A percentile compares a stretch with the other conserved stretches of the same genome.
These are phyloP conservation scores for Talaromyces verruculosus DNA, from an alignment of 2,329 filamentous ascomycete genomes.

Conservation along the genomic window DNA sequence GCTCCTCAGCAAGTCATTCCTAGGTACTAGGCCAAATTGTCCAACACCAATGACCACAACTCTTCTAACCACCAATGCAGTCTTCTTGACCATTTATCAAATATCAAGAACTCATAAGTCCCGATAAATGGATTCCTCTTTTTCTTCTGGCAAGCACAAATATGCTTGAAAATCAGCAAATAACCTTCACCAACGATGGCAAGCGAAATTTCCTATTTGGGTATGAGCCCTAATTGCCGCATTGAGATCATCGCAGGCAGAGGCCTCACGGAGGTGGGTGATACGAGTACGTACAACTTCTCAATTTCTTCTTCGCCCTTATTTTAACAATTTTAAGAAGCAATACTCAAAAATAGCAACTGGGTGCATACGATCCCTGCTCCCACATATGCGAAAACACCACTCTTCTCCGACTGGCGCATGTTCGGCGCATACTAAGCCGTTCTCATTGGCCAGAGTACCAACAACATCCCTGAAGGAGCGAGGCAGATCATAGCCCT, in stretches of 20 bases:
- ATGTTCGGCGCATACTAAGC: conserved; percentile 4
- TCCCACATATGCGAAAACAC: neutral
- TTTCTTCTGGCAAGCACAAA: neutral
- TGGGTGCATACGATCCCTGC: conserved; percentile 5
- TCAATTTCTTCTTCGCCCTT: neutral
- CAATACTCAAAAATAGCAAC: neutral
- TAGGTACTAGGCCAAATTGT: neutral
- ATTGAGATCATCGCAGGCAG: neutral
- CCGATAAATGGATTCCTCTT: too few species aligned
- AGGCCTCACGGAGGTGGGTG: neutral
- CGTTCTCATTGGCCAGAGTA: neutral
- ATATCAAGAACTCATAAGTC: neutral
- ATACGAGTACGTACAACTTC: neutral
- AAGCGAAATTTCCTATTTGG: neutral
- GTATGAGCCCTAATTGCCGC: neutral
- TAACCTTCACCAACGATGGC: neutral
- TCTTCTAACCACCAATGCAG: neutral
- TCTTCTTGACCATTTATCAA: neutral
- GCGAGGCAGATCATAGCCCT: neutral
- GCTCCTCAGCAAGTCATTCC: neutral
- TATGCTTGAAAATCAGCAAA: neutral
- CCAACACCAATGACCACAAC: neutral
- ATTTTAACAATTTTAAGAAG: neutral
- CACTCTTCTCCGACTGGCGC: neutral
- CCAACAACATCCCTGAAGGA: neutral